These are phyloP conservation scores for Sclerotinia subarctica DNA, from an alignment of 2,329 filamentous ascomycete genomes.

Conservation along the genomic window DNA sequence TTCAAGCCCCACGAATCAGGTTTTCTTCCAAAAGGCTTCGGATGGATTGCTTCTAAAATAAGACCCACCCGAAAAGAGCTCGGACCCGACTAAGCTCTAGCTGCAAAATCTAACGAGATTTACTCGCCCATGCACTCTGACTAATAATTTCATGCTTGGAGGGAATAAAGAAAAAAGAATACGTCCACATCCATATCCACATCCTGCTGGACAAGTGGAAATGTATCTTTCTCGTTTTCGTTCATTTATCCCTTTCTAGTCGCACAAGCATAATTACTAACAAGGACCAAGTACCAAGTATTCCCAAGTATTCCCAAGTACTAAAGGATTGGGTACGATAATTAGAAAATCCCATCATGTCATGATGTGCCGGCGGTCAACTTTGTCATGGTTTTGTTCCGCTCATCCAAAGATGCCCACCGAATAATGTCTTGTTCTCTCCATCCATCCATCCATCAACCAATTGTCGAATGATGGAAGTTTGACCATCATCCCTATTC, in stretches of 20 bases:
- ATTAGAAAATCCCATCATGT: neutral
- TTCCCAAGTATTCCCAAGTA: no score
- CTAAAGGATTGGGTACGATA: neutral
- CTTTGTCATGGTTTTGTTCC: neutral
- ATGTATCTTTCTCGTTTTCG: neutral
- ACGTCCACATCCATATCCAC: neutral
- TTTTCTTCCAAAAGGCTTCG: neutral
- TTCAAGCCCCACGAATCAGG: neutral
- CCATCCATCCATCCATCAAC: neutral
- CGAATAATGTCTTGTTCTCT: neutral
- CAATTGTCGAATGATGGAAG: neutral
- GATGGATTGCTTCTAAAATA: neutral
- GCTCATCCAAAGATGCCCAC: neutral
- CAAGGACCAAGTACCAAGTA: neutral
- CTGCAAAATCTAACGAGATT: conserved; percentile 5
- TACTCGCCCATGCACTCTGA: conserved; percentile 2
- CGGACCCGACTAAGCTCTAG: neutral
- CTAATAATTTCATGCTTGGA: neutral
- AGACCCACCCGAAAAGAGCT: conserved; percentile 1
- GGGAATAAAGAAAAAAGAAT: neutral
- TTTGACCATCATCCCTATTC: neutral
- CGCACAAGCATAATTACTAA: neutral
- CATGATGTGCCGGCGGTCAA: neutral
- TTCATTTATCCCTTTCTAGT: neutral
- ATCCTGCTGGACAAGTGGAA: no score